These are phyloP conservation scores for Fraxinus dipetala DNA, from an alignment of 305 asterid genomes.

Conservation along the genomic window DNA sequence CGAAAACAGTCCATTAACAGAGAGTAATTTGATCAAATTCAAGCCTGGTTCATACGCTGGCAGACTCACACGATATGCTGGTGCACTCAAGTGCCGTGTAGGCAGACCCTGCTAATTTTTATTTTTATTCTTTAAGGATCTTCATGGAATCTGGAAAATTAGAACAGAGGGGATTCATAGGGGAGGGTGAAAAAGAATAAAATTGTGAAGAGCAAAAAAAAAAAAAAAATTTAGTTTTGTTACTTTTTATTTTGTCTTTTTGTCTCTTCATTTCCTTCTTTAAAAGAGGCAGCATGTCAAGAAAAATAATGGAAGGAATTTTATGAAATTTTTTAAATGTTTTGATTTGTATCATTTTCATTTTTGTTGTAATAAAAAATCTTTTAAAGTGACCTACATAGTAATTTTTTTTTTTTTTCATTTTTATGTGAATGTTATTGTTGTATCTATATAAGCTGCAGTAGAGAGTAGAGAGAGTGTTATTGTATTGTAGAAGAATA, in stretches of 20 bases:
- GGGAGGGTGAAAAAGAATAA: background rate
- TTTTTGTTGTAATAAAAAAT: background rate
- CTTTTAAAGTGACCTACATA: background rate
- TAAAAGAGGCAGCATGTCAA: background rate
- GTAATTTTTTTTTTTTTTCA: background rate
- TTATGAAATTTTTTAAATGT: background rate
- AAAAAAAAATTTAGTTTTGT: background rate
- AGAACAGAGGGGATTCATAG: background rate
- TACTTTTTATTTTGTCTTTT: background rate
- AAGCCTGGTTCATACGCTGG: constrained; percentile 73
- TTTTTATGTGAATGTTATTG: background rate
- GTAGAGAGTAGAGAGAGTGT: background rate
- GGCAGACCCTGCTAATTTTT: constrained; percentile 30
- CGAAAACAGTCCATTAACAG: constrained; percentile 14
- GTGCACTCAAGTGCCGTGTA: constrained; percentile 54
- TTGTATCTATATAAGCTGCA: background rate
- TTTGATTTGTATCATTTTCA: background rate
- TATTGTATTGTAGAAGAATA: background rate
- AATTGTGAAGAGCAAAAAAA: background rate
- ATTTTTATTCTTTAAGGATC: background rate
- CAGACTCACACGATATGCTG: constrained; percentile 62
- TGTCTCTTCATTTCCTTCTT: background rate
- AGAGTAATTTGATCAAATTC: constrained; percentile 24
- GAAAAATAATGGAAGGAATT: background rate
- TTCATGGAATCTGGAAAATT: background rate